Percentiles rank a stretch among this genome's conserved stretches.
Conservation (phyloP, 768 basidiomycete genomes). For the Tricholoma matsutake region DNA sequence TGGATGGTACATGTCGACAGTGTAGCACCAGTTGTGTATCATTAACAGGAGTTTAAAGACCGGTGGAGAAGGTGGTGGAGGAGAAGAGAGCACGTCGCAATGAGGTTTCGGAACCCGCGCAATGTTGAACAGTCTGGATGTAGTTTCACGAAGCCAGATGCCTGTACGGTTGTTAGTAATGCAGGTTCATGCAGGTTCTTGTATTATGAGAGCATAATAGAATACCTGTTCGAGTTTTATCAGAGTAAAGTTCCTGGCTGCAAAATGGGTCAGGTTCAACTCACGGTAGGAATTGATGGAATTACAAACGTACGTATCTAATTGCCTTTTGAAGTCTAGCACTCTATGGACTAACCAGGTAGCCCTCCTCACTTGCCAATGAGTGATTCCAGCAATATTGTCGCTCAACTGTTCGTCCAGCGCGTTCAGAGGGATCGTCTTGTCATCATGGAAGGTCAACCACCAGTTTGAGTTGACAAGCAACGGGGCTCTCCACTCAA, state of each 20-base stretch:
- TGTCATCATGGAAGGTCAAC: constrained; percentile 81
- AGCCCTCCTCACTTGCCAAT: constrained; percentile 84
- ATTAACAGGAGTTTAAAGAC: constrained; percentile 66
- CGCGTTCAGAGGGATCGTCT: constrained; percentile 48
- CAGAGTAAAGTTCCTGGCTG: constrained; percentile 69
- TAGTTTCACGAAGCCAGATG: constrained; percentile 61
- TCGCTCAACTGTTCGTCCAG: constrained; percentile 35
- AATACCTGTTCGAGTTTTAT: constrained; percentile 69
- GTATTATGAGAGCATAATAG: not conserved
- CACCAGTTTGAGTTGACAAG: constrained; percentile 96
- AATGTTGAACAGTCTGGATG: constrained; percentile 68
- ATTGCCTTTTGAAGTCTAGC: constrained; percentile 65
- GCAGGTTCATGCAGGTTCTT: not conserved
- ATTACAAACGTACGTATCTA: constrained; percentile 46
- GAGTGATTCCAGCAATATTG: constrained; percentile 48
- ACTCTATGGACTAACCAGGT: constrained; percentile 77
- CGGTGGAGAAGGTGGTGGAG: constrained; percentile 39
- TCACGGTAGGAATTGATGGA: not conserved
- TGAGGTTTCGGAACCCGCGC: constrained; percentile 67
- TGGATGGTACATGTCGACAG: constrained; percentile 61
- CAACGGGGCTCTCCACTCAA: constrained; percentile 82
- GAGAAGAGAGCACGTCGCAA: constrained; percentile 62
- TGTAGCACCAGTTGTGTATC: constrained; percentile 76
- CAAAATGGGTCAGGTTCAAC: constrained; percentile 10
- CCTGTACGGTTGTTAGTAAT: constrained; percentile 28